phyloP scores from a whole-genome alignment of 108 stramenopile genomes.

The Cyclostephanos tholiformis region DNA sequence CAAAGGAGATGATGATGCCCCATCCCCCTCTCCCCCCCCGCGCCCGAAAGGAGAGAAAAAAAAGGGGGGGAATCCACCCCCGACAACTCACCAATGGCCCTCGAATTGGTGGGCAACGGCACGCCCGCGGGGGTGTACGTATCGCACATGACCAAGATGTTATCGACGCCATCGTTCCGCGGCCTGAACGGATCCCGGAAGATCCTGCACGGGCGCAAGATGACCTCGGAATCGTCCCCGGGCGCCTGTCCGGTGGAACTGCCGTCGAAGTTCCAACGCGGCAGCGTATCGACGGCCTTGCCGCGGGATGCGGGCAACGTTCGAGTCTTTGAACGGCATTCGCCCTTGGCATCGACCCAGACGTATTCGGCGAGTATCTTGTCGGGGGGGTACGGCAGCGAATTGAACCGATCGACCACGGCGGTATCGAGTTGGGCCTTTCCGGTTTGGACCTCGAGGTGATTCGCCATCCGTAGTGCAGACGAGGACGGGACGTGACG shows the following conservation, averaged over 20 bases:
- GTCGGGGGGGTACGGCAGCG: conserved; percentile 70
- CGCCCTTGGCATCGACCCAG: conserved; percentile 91
- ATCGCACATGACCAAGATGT: conserved; percentile 97
- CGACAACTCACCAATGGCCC: conserved; percentile 86
- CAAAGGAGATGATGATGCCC: no score
- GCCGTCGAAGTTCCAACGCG: conserved; percentile 98
- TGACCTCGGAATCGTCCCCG: conserved; percentile 96
- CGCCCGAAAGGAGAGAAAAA: no score
- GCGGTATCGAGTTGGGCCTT: conserved; percentile 75
- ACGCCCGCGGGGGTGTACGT: conserved; percentile 92
- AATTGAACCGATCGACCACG: conserved; percentile 65
- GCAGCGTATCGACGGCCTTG: conserved; percentile 61
- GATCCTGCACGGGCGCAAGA: conserved; percentile 82
- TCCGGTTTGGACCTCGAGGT: conserved; percentile 57
- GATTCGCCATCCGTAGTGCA: conserved; percentile 31
- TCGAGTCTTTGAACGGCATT: conserved; percentile 86
- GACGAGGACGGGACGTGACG: background rate
- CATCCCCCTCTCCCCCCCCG: no score
- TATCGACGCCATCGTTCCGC: conserved; percentile 74
- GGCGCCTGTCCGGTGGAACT: conserved; percentile 95
- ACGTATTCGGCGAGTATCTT: conserved; percentile 88
- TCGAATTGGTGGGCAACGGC: conserved; percentile 83
- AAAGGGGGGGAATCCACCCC: no score
- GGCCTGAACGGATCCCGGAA: conserved; percentile 96
- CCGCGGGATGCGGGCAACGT: conserved; percentile 68